Evolutionary conservation across 1,284 basidiomycete genomes (phyloP).

Genomic region (Ceratobasidium theobromae): DNA sequence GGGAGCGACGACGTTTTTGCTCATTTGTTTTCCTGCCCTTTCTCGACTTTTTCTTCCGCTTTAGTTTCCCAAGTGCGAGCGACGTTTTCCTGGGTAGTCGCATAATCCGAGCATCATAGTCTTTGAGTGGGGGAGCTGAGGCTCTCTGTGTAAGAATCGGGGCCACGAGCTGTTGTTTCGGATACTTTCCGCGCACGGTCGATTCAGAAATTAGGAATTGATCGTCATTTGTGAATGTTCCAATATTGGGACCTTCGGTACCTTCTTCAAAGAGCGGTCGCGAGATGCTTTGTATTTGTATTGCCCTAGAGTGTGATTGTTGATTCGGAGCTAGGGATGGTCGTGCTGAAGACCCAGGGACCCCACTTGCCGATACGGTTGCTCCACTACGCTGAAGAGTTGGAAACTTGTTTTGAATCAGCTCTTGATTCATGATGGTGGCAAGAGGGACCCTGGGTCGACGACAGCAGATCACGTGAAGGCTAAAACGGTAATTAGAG

Average conservation of each 20-base stretch:
- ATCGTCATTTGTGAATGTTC: neutral
- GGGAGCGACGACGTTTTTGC: neutral
- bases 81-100: conserved; percentile 1
- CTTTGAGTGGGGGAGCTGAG: conserved; percentile 7
- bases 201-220: neutral
- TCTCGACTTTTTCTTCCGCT: neutral
- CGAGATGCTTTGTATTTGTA: neutral
- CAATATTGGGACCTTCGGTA: neutral
- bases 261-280: conserved; percentile 4
- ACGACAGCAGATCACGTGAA: neutral
- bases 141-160: conserved; percentile 2
- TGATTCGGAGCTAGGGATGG: neutral
- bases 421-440: conserved; percentile 3
- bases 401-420: neutral
- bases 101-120: neutral
- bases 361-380: neutral
- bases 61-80: neutral
- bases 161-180: neutral
- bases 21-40: conserved; percentile 3
- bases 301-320: neutral
- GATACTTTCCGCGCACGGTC: neutral
- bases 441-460: neutral
- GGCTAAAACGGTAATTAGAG: neutral
- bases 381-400: conserved; percentile 6
- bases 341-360: conserved; percentile 4